Conservation (phyloP, 192 early-diverging fungal species). For the Cetraspora pellucida region DNA sequence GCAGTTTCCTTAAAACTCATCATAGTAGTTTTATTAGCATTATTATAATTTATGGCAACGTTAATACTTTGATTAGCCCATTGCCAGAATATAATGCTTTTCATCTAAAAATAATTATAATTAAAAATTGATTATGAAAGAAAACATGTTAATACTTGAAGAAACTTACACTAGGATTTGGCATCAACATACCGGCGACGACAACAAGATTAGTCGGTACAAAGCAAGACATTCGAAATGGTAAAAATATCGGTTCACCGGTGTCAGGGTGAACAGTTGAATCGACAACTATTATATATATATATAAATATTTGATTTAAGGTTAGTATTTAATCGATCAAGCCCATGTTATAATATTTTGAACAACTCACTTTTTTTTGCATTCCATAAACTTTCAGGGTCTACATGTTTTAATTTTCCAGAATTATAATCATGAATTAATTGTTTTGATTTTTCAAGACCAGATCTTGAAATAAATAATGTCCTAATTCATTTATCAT, state of each 20-base stretch:
- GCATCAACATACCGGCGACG: conserved; percentile 82
- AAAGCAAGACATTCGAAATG: conserved; percentile 84
- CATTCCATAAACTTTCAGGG: conserved; percentile 65
- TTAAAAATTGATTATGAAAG: neutral
- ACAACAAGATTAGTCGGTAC: conserved; percentile 82
- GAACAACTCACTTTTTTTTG: conserved; percentile 64
- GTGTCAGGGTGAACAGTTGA: conserved; percentile 83
- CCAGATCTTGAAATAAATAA: conserved; percentile 62
- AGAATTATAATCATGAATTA: conserved; percentile 64
- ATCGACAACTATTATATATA: conserved; percentile 57
- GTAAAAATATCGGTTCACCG: conserved; percentile 73
- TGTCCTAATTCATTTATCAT: conserved; percentile 46
- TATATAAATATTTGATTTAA: conserved; percentile 3
- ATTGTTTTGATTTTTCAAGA: conserved; percentile 59
- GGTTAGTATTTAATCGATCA: neutral
- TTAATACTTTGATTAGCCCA: conserved; percentile 84
- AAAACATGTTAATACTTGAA: too few relatives aligned
- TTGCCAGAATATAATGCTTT: conserved; percentile 73
- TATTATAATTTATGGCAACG: conserved; percentile 82
- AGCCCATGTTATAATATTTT: neutral
- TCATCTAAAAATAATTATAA: conserved; percentile 38
- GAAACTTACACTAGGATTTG: conserved; percentile 68
- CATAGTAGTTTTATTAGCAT: conserved; percentile 80
- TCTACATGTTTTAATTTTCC: conserved; percentile 44
- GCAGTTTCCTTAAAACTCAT: conserved; percentile 76